Evolutionary conservation across 305 asterid genomes (phyloP).

Genomic region (Lippia alba): DNA sequence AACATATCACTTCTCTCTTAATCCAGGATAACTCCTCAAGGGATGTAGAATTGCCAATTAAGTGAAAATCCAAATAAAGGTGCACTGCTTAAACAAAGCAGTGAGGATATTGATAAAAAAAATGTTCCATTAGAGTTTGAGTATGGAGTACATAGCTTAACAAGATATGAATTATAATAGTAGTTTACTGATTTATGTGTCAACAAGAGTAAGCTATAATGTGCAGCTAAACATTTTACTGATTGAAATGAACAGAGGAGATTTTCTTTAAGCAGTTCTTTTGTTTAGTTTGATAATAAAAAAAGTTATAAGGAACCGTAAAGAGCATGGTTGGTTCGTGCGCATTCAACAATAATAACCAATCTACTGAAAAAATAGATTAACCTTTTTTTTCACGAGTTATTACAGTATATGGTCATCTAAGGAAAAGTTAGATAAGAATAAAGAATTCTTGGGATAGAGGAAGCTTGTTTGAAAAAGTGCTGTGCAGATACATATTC

Average conservation of each 20-base stretch:
- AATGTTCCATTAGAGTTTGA: not conserved
- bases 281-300: slow-evolving; percentile 6
- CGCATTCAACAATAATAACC: not conserved
- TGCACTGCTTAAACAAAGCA: not conserved
- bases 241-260: not conserved
- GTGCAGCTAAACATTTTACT: not conserved
- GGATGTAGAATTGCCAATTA: not conserved
- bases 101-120: not conserved
- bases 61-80: not conserved
- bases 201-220: not conserved
- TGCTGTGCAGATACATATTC: not conserved
- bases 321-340: not conserved
- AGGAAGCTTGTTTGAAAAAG: not conserved
- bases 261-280: not conserved
- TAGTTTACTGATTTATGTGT: not conserved
- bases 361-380: too few relatives aligned
- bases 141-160: not conserved
- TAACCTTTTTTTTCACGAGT: not conserved
- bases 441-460: not conserved
- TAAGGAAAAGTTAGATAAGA: not conserved
- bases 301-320: not conserved
- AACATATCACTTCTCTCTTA: not conserved
- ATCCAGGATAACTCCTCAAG: too few relatives aligned
- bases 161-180: not conserved
- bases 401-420: not conserved